Evolutionary conservation across 805 yeast species (phyloP), one percentile per base, ranked within the genome.

Genomic region (Metschnikowia henanensis): DNA sequence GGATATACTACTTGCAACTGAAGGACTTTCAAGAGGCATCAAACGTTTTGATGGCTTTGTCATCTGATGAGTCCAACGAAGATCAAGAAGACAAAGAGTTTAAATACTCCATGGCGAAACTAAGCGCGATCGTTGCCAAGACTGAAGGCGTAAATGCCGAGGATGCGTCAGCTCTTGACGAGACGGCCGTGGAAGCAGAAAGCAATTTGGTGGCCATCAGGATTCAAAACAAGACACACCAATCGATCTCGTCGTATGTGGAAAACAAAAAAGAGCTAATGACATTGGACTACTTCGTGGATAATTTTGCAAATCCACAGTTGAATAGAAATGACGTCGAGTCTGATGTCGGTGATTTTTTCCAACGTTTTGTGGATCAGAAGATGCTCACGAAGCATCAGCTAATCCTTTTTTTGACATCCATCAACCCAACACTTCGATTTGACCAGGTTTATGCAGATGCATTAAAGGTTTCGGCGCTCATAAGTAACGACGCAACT

Each of bases 41-140:
- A 1, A 53, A 59, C 12, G 68, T 72, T 1, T 64, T 89, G 23
- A 54, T 68, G 3, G 57, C 63, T 1, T 73, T 79, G 21, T 66
- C 73, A 4, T 59, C 71, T 3, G 18, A 45, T 4, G 45, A 53
- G 7, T 48, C 58, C 2, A 75, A 73, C 15, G 79, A 77, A 20
- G 56, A 64, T 8, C 66, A 73, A 34, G 62, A 62, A 10, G 75
- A 74, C 51, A 76, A 75, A 53, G 79, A 75, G 52, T 55, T 84
- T 18, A 81, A 81, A 50, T 71, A 82, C 46, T 84, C 88, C 44
- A 62, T 89, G 38, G 91, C 95, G 2, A 89, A 89, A 60, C 62
- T 90, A 18, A 65, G 87, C 2, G 69, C 79, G 1, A 56, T 86
- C 16, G 82, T 81, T 0, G 59, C 72, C 1, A 57, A 59, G 17